Evolutionary conservation across 495 filamentous ascomycete genomes (phyloP), one percentile per base, ranked within the genome.

Genomic region (Penicillium coprophilum): DNA sequence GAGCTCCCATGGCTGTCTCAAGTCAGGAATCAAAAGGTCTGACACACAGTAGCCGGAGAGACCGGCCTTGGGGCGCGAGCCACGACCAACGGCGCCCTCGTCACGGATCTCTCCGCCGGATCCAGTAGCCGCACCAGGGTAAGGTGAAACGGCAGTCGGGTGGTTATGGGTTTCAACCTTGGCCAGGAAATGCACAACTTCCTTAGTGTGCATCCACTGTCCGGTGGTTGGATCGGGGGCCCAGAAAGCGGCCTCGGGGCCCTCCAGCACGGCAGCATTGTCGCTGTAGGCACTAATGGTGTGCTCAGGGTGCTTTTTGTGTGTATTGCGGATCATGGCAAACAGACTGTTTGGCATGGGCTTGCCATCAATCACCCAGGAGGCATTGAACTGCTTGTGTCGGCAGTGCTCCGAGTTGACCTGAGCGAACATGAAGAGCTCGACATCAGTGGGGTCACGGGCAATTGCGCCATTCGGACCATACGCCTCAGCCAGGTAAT

Each of bases 81-180:
- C 94, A 65, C 91, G 81, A 17, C 94, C 94, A 6, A 97, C 94
- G 11, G 94, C 90, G 34, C 91, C 93, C 70, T 98, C 94, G 58
- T 98, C 94, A 69, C 91, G 79, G 56, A 96, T 96, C 72, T 96
- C 93, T 58, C 94, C 94, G 59, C 94, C 94, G 17, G 91, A 94
- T 24, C 94, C 94, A 45, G 94, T 98, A 12, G 94, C 94, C 19
- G 95, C 94, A 54, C 94, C 79, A 7, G 77, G 84, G 64, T 78
- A 87, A 4, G 90, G 92, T 5, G 93, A 96, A 50, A 98, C 92
- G 8, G 92, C 94, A 13, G 94, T 97, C 20, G 94, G 94, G 65
- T 98, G 94, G 70, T 97, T 97, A 74, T 98, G 94, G 1, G 94
- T 96, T 73, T 98, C 94, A 13, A 97, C 94, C 75, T 98, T 98